phyloP scores from a whole-genome alignment of 2,329 filamentous ascomycete genomes.

The Ascochyta rabiei region DNA sequence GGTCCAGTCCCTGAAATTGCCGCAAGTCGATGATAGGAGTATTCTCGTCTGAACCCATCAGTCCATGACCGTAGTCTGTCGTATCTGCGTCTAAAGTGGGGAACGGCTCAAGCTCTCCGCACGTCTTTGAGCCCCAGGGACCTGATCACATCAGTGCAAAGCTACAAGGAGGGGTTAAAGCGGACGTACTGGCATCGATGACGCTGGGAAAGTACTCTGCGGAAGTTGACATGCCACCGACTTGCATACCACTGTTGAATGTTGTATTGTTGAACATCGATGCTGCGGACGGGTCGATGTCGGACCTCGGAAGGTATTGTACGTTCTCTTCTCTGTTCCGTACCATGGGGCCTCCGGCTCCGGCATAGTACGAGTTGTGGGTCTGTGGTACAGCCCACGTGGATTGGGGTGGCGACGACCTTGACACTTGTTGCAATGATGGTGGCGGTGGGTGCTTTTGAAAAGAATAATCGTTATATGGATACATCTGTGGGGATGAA shows the following conservation, averaged over 20 bases:
- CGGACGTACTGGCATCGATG: conserved; percentile 47
- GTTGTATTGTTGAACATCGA: conserved; percentile 28
- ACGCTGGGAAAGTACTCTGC: conserved; percentile 45
- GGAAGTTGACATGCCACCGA: conserved; percentile 25
- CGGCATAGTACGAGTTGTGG: conserved; percentile 41
- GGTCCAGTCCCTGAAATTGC: conserved; percentile 43
- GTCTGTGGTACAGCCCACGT: conserved; percentile 44
- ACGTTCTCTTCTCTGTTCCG: conserved; percentile 33
- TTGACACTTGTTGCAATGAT: conserved; percentile 36
- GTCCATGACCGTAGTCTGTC: conserved; percentile 45
- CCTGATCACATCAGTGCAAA: conserved; percentile 36
- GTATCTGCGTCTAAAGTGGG: conserved; percentile 48
- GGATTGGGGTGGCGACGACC: conserved; percentile 42
- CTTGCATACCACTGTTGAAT: conserved; percentile 31
- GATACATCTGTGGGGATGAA: conserved; percentile 45
- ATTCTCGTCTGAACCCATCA: conserved; percentile 49
- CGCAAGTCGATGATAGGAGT: conserved; percentile 50
- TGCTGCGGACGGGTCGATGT: conserved; percentile 32
- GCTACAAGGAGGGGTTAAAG: not conserved
- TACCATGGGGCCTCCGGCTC: conserved; percentile 28
- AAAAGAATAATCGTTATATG: conserved; percentile 36
- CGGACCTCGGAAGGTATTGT: conserved; percentile 32
- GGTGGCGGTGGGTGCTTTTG: conserved; percentile 32
- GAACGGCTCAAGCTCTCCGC: conserved; percentile 47
- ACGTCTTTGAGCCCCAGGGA: conserved; percentile 49